Evolutionary conservation across 495 filamentous ascomycete species (phyloP), one percentile per base, ranked within the genome.

Genomic region (Tuber indicum): DNA sequence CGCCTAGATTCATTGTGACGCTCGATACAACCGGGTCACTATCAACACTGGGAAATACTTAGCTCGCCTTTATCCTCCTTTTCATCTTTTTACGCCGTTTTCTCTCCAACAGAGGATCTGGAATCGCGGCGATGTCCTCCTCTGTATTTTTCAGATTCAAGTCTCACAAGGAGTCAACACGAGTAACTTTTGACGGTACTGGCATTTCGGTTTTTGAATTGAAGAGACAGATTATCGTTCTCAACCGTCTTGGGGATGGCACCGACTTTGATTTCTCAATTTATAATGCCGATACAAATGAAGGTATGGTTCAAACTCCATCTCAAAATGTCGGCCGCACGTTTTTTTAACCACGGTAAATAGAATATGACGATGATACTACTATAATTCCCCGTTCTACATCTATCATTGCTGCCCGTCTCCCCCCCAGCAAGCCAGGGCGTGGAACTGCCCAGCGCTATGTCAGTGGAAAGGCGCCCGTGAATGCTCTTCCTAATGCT

Each of bases 81-180:
- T 66, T 66, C 26, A 32, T 66, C 58, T 66, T 66, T 32, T 32
- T 19, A 66, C 58, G 58, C 58, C 26, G 58, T 66, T 66, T 26
- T 66, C 58, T 32, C 52, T 62, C 26, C 52, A 62, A 32, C 52
- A 66, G 58, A 80, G 74, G 77, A 73, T 46, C 73, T 71, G 78
- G 77, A 75, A 80, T 72, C 77, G 52, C 72, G 71, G 72, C 73
- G 84, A 99, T 99, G 96, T 89, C 94, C 86, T 98, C 96, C 75
- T 98, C 94, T 78, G 94, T 99, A 84, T 98, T 97, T 87, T 98
- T 97, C 92, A 97, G 97, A 87, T 99, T 98, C 92, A 98, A 98
- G 88, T 98, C 95, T 76, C 93, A 96, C 84, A 97, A 95, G 86
- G 96, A 98, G 84, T 93, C 95, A 75, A 92, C 93, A 39, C 88